A percentile compares a stretch with the other conserved stretches of the same genome.
Conservation (phyloP, 495 filamentous ascomycete species). For the Aspergillus panamensis region DNA sequence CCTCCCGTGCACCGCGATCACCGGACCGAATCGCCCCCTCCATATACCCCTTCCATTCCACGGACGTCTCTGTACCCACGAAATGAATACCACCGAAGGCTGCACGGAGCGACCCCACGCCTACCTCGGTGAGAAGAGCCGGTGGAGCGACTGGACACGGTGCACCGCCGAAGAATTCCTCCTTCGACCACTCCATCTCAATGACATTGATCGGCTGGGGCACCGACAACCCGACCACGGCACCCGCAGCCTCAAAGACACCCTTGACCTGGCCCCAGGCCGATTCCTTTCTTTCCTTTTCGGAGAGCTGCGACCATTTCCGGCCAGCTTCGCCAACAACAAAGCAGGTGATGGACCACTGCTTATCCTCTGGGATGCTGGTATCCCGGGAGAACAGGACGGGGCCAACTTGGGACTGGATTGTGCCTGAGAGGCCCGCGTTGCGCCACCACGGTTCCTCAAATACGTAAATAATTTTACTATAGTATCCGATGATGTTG, state of each 20-base stretch:
- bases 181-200: conserved; percentile 7
- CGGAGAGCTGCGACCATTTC: not conserved
- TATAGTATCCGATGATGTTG: conserved; percentile 24
- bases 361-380: conserved; percentile 19
- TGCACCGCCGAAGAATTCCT: conserved; percentile 20
- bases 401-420: conserved; percentile 17
- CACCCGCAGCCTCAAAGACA: conserved; percentile 10
- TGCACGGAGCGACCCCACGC: conserved; percentile 17
- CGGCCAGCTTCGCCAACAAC: conserved; percentile 27
- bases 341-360: conserved; percentile 27
- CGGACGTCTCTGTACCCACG: conserved; percentile 39
- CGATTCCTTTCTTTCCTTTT: conserved; percentile 1
- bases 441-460: conserved; percentile 25
- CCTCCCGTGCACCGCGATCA: conserved; percentile 11
- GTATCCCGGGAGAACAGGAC: conserved; percentile 20
- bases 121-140: conserved; percentile 20
- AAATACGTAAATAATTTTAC: conserved; percentile 28
- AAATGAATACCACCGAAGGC: conserved; percentile 37
- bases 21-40: conserved; percentile 40
- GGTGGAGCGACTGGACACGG: conserved; percentile 15
- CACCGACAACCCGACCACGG: conserved; percentile 13
- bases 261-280: not conserved
- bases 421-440: conserved; percentile 21
- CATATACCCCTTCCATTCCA: conserved; percentile 44
- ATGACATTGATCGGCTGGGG: not conserved